Evolutionary conservation across 192 early-diverging fungal genomes (phyloP).

Genomic region (Rhizophlyctis rosea): DNA sequence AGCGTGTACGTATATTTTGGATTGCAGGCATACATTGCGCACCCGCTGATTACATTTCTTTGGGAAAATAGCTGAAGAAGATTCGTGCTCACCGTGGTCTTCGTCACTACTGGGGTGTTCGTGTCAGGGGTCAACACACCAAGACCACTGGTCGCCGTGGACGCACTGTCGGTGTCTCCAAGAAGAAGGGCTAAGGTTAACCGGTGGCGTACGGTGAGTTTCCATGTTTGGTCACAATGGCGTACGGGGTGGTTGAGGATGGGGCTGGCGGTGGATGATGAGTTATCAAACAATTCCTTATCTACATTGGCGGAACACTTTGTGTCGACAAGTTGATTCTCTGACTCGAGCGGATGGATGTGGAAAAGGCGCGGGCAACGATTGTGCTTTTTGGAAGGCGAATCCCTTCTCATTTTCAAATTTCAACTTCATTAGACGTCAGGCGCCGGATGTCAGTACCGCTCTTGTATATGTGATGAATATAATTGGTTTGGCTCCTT

Average conservation of each 20-base stretch:
- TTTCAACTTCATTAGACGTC: neutral
- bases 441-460: neutral
- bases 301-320: constrained; percentile 25
- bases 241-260: neutral
- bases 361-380: neutral
- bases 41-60: too few species aligned
- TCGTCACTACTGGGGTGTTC: constrained; percentile 97
- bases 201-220: neutral
- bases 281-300: constrained; percentile 14
- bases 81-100: constrained; percentile 99
- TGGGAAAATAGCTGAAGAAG: constrained; percentile 92
- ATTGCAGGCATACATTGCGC: too few species aligned
- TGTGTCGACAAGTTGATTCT: neutral
- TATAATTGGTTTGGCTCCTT: neutral
- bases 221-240: neutral
- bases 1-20: constrained; percentile 57
- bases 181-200: constrained; percentile 75
- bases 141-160: constrained; percentile 98
- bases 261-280: neutral
- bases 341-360: neutral
- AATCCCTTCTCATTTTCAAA: neutral
- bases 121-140: constrained; percentile 99
- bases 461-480: neutral
- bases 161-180: constrained; percentile 94
- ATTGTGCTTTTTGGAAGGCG: neutral